Percentiles rank a stretch among this genome's conserved stretches.
Evolutionary conservation across 148 eudicot species (phyloP).

Genomic region (Dysphania ambrosioides): DNA sequence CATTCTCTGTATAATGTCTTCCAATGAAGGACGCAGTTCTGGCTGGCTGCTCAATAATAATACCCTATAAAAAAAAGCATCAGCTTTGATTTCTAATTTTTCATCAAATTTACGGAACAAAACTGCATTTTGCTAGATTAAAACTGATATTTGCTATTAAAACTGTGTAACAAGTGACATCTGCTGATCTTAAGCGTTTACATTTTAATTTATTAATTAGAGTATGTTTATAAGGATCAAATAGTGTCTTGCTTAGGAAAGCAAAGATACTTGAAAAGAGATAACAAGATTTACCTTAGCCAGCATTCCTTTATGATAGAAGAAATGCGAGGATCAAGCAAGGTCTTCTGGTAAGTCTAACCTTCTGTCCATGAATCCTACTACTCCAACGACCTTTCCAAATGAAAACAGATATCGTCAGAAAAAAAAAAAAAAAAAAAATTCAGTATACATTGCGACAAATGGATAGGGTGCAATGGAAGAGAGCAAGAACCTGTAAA

Average conservation of each 20-base stretch:
- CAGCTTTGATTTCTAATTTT: not conserved
- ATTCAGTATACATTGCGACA: not conserved
- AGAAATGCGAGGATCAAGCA: conserved; percentile 54
- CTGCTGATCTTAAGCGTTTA: no score
- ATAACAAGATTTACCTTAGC: conserved; percentile 46
- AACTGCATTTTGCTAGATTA: no score
- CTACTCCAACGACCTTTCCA: conserved; percentile 73
- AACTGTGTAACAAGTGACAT: no score
- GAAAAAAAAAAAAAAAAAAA: not conserved
- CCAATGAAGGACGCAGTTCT: conserved; percentile 62
- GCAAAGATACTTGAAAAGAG: not conserved
- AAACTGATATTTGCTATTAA: no score
- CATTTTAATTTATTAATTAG: no score
- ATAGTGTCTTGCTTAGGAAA: not conserved
- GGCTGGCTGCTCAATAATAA: conserved; percentile 48
- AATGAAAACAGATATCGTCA: not conserved
- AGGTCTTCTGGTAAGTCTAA: conserved; percentile 61
- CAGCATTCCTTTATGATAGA: conserved; percentile 72
- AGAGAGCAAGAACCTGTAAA: conserved; percentile 49
- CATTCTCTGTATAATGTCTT: conserved; percentile 56
- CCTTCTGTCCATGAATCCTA: conserved; percentile 80
- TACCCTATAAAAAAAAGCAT: not conserved
- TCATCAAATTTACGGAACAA: no score
- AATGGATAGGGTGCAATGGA: not conserved
- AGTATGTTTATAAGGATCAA: no score